Evolutionary conservation across 2,329 filamentous ascomycete species (phyloP), one percentile per base, ranked within the genome.

Genomic region (Xylaria multiplex): DNA sequence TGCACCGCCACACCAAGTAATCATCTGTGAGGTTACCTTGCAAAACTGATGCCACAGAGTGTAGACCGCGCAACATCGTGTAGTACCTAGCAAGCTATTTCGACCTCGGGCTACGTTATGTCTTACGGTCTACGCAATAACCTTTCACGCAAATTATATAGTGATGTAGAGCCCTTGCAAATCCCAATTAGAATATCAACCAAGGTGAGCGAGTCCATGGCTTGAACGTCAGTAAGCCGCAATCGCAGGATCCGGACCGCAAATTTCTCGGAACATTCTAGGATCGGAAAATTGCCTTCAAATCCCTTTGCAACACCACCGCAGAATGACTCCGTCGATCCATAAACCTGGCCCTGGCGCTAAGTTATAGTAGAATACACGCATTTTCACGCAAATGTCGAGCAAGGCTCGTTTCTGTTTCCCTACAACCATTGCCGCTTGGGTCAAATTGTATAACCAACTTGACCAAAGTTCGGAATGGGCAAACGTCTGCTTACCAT

Each of bases 401-500:
- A 62, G 60, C 53, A 64, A 59, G 45, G 40, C 48, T 52, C 57
- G 53, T 57, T 35, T 58, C 9, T 3, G 19, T 53, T 57, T 49
- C 30, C 30, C 14, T 48, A 43, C 49, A 43, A 19, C 16, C 62
- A 59, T 50, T 67, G 24, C 43, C 45, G 30, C 45, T 50, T 27
- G 46, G 42, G 52, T 43, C 57, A 59, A 56, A 50, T 54, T 58
- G 49, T 42, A 48, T 63, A 64, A 53, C 57, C 59, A 68, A 66
- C 24, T 37, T 45, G 63, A 50, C 60, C 46, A 55, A 22, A 19
- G 30, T 32, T 45, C 46, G 30, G 53, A 9, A 35, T 50, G 19
- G 43, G 58, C 64, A 43, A 19, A 43, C 59, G 64, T 30, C 48
- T 50, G 61, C 59, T 81, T 89, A 97, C 93, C 93, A 97, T 55